Evolutionary conservation across 2,329 filamentous ascomycete genomes (phyloP), one percentile per base, ranked within the genome.

Genomic region (Penicillium sp.): DNA sequence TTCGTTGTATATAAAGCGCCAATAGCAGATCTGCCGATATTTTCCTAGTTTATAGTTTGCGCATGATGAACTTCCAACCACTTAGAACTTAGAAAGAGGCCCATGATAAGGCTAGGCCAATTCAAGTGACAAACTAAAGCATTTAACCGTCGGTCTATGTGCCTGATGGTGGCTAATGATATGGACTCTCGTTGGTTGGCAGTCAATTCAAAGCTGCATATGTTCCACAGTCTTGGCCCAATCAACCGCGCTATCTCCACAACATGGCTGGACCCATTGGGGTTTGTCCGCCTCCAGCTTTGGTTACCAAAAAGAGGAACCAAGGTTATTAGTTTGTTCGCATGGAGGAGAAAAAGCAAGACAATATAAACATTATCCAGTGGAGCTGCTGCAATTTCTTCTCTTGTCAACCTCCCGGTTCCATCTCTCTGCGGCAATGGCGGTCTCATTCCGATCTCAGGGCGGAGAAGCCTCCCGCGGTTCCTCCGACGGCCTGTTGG

Each of bases 1-100:
- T 66, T 63, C 55, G 56, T 57, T 65, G 62, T 66, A 66, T 60
- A 66, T 65, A 65, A 57, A 64, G 57, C 64, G 63, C 55, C 53
- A 65, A 37, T 42, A 57, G 57, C 58, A 61, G 62, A 66, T 65
- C 57, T 58, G 48, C 52, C 31, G 56, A 55, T 54, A 50, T 49
- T 31, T 55, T 46, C 49, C 35, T 44, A 11, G 26, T 50, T 52
- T 44, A 43, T 47, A 37, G 10, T 24, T 44, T 27, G 29, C 29
- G 16, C 35, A 42, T 43, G 49, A 43, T 49, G 24, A 29, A 29
- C 13, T 35, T 14, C 9, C n/a, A 48, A 33, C 45, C 45, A 42
- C 19, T 33, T 48, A n/a, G 24, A 46, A 29, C 11, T 11, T 19
- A 16, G 22, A 3, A 7, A 2, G 9, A 16, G 14, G 14, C 13